A percentile compares a stretch with the other conserved stretches of the same genome.
Evolutionary conservation across 2,329 filamentous ascomycete species (phyloP).

Genomic region (Coniochaeta sp.): DNA sequence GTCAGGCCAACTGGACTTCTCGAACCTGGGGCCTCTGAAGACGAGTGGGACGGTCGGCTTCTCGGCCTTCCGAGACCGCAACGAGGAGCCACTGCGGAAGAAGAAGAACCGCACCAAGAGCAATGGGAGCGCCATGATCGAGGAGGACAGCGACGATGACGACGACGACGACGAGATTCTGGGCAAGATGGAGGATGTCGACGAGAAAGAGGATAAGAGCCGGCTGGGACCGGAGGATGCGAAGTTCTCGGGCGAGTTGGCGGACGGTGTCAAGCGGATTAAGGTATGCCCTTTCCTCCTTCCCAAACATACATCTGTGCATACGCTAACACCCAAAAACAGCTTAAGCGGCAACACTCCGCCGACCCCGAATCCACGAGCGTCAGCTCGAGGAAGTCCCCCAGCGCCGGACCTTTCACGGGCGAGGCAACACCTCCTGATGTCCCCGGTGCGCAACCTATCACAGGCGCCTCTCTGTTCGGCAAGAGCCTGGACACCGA

Average conservation of each 20-base stretch:
- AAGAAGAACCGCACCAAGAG: constrained; percentile 56
- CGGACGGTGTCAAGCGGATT: constrained; percentile 76
- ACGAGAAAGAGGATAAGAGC: constrained; percentile 53
- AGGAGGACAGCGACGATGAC: constrained; percentile 67
- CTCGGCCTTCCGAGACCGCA: constrained; percentile 73
- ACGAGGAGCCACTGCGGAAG: constrained; percentile 46
- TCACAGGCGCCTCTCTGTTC: constrained; percentile 26
- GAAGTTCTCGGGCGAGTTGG: constrained; percentile 65
- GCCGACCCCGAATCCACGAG: constrained; percentile 53
- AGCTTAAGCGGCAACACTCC: constrained; percentile 79
- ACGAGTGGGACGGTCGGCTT: constrained; percentile 85
- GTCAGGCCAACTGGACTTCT: constrained; percentile 78
- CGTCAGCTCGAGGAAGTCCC: constrained; percentile 36
- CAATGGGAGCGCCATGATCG: constrained; percentile 56
- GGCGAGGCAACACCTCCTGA: constrained; percentile 34
- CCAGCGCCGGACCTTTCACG: constrained; percentile 32
- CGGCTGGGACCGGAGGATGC: constrained; percentile 65
- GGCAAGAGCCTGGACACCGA: constrained; percentile 39
- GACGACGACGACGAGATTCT: constrained; percentile 59
- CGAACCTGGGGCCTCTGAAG: constrained; percentile 76
- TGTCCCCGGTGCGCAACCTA: neutral
- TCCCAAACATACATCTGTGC: too few relatives aligned
- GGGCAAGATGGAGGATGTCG: constrained; percentile 59
- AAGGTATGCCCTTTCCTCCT: too few relatives aligned
- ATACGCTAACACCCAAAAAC: constrained; percentile 7